A percentile compares a stretch with the other conserved stretches of the same genome.
These are phyloP conservation scores for Aquanectria penicillioides DNA, from an alignment of 2,329 filamentous ascomycete species.

Conservation along the genomic window DNA sequence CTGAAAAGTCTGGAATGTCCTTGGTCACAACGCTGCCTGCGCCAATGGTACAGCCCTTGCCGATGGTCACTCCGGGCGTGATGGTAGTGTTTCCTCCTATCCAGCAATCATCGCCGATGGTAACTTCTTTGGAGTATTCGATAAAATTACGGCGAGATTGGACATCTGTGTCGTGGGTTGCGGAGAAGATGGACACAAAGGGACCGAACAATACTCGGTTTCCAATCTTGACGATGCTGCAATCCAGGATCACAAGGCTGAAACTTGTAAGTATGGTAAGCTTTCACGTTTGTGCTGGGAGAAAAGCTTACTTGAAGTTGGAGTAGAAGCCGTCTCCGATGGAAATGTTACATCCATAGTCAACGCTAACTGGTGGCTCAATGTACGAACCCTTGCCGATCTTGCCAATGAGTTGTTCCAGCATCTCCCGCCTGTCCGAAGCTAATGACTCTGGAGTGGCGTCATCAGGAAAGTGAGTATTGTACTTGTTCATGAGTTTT, in stretches of 20 bases:
- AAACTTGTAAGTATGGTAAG: no score
- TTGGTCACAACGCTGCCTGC: slow-evolving; percentile 60
- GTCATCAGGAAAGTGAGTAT: slow-evolving; percentile 63
- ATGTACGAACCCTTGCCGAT: slow-evolving; percentile 64
- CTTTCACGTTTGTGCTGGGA: no score
- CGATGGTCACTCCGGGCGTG: slow-evolving; percentile 62
- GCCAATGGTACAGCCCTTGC: slow-evolving; percentile 60
- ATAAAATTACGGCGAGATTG: slow-evolving; percentile 54
- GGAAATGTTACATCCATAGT: slow-evolving; percentile 73
- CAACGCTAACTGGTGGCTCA: slow-evolving; percentile 69
- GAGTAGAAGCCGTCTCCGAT: slow-evolving; percentile 70
- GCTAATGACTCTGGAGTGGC: slow-evolving; percentile 52
- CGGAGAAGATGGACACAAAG: slow-evolving; percentile 74
- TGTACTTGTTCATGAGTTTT: slow-evolving; percentile 67
- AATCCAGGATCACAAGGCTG: slow-evolving; percentile 74
- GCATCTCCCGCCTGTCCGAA: slow-evolving; percentile 54
- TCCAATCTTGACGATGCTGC: slow-evolving; percentile 73
- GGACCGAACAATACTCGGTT: slow-evolving; percentile 76
- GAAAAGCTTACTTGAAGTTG: slow-evolving; percentile 51
- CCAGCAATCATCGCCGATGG: slow-evolving; percentile 65
- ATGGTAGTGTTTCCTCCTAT: slow-evolving; percentile 60
- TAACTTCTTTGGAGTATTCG: slow-evolving; percentile 56
- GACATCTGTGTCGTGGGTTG: slow-evolving; percentile 74
- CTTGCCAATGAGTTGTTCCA: slow-evolving; percentile 60
- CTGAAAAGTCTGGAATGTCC: slow-evolving; percentile 57